Conservation (phyloP, 164 flowering plant species). For the Umbilicus rupestris region DNA sequence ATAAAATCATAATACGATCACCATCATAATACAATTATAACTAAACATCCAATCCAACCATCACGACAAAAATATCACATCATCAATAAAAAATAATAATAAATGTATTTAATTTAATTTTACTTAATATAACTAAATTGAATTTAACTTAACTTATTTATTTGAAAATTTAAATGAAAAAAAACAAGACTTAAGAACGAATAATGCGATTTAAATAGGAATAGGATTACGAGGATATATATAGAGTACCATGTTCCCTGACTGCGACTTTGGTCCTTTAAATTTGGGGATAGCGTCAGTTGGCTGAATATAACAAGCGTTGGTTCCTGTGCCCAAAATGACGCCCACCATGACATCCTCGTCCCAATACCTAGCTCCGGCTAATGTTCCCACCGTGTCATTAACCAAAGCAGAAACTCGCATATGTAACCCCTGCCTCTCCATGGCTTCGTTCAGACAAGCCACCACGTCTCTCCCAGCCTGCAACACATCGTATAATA, state of each 20-base stretch:
- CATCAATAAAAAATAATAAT: no score
- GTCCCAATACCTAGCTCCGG: conserved; percentile 86
- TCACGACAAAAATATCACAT: no score
- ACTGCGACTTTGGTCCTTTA: conserved; percentile 20
- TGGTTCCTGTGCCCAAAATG: conserved; percentile 92
- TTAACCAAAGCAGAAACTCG: conserved; percentile 80
- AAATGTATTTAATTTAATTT: no score
- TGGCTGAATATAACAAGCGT: conserved; percentile 81
- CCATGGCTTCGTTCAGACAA: conserved; percentile 79
- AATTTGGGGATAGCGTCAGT: conserved; percentile 59
- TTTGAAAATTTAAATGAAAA: no score
- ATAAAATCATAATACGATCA: no score
- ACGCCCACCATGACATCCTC: conserved; percentile 82
- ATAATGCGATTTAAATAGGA: not conserved
- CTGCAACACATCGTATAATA: conserved; percentile 26
- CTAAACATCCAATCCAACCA: no score
- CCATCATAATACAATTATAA: no score
- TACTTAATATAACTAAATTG: no score
- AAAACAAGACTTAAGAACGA: not conserved
- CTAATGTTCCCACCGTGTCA: conserved; percentile 82
- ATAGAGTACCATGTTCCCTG: conserved; percentile 64
- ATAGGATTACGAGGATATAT: not conserved
- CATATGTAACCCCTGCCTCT: conserved; percentile 59
- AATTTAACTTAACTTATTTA: no score
- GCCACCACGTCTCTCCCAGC: conserved; percentile 79